phyloP scores from a whole-genome alignment of 495 filamentous ascomycete genomes.

The Coniosporium apollinis region DNA sequence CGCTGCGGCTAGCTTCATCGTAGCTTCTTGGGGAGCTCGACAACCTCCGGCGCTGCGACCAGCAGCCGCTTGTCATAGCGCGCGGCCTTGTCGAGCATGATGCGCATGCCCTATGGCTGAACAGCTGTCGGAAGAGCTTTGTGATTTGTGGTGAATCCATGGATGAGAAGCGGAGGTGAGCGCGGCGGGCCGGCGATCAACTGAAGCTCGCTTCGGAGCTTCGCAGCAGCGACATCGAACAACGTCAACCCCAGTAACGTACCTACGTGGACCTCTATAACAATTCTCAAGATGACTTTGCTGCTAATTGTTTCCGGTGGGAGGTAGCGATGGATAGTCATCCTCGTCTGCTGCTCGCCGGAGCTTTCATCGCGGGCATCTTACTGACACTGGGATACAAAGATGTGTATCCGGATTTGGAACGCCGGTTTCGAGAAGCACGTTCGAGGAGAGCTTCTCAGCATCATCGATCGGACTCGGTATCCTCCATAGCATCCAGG shows the following conservation, averaged over 20 bases:
- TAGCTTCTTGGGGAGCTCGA: slow-evolving; percentile 2
- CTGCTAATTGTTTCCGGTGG: too few species aligned
- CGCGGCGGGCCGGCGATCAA: too few species aligned
- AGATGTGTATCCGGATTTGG: slow-evolving; percentile 54
- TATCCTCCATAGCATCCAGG: too few species aligned
- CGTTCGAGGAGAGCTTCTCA: too few species aligned
- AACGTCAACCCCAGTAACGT: too few species aligned
- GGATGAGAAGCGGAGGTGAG: too few species aligned
- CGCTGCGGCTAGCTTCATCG: slow-evolving; percentile 15
- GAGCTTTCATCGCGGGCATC: slow-evolving; percentile 60
- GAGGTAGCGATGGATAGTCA: too few species aligned
- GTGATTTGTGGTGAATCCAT: slow-evolving; percentile 77
- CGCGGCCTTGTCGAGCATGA: not conserved
- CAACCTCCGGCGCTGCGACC: not conserved
- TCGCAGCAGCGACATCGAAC: too few species aligned
- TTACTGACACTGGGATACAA: slow-evolving; percentile 57
- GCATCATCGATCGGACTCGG: too few species aligned
- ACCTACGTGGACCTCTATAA: too few species aligned
- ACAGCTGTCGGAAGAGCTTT: slow-evolving; percentile 69
- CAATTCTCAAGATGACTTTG: too few species aligned
- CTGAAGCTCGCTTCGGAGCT: too few species aligned
- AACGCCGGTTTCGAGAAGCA: slow-evolving; percentile 38
- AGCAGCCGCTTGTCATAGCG: not conserved
- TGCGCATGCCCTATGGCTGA: slow-evolving; percentile 37
- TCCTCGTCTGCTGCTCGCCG: slow-evolving; percentile 13